Evolutionary conservation across 1,139 yeast species (phyloP).

Genomic region (Keqinozyma sinolaborantium): DNA sequence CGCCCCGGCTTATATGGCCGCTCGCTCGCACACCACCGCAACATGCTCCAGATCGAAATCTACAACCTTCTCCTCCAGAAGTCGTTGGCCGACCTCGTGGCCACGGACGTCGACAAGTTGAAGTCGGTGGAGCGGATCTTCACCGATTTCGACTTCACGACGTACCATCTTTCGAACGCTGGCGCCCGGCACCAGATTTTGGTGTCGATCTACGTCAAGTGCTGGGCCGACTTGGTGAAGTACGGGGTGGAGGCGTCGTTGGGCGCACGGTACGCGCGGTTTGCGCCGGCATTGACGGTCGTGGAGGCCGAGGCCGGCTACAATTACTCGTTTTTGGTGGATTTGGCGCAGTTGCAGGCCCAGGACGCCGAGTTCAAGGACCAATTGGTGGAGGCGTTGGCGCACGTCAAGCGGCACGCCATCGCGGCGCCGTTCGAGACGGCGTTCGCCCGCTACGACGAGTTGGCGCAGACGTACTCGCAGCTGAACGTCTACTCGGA

Average conservation of each 20-base stretch:
- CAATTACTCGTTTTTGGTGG: slow-evolving; percentile 73
- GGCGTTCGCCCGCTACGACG: slow-evolving; percentile 79
- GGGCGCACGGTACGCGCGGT: slow-evolving; percentile 33
- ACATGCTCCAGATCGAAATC: slow-evolving; percentile 48
- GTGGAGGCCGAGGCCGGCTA: slow-evolving; percentile 67
- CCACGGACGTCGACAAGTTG: slow-evolving; percentile 26
- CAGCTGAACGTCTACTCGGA: slow-evolving; percentile 46
- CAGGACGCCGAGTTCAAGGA: slow-evolving; percentile 42
- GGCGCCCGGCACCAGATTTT: slow-evolving; percentile 62
- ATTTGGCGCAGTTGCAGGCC: slow-evolving; percentile 44
- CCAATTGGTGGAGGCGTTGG: slow-evolving; percentile 57
- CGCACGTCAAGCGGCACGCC: slow-evolving; percentile 78
- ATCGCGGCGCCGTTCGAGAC: slow-evolving; percentile 91
- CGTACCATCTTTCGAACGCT: slow-evolving; percentile 81
- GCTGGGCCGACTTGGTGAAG: slow-evolving; percentile 68
- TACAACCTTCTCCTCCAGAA: slow-evolving; percentile 41
- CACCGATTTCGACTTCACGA: slow-evolving; percentile 94
- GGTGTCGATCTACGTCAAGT: slow-evolving; percentile 69
- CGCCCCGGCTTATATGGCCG: no score
- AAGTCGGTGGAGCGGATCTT: slow-evolving; percentile 82
- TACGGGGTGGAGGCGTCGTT: slow-evolving; percentile 60
- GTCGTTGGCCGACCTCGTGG: slow-evolving; percentile 37
- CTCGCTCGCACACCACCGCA: no score
- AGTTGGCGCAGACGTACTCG: slow-evolving; percentile 55
- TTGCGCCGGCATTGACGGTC: slow-evolving; percentile 19